phyloP scores from a whole-genome alignment of 1,284 basidiomycete species.

The Leccinum griseonigrum region DNA sequence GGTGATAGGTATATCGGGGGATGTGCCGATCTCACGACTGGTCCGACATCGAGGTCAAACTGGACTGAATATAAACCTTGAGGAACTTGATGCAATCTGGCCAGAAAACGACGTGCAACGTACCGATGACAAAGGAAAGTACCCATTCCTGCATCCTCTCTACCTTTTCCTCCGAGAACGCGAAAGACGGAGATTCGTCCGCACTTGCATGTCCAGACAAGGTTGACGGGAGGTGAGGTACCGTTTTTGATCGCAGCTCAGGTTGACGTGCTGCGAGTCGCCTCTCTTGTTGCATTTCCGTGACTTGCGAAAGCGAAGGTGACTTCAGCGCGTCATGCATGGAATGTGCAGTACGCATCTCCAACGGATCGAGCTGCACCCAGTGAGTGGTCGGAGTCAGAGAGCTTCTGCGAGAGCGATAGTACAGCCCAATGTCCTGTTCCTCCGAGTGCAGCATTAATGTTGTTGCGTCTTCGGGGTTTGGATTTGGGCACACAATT shows the following conservation, averaged over 20 bases:
- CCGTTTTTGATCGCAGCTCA: slow-evolving; percentile 40
- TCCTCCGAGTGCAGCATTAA: slow-evolving; percentile 18
- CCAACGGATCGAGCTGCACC: slow-evolving; percentile 3
- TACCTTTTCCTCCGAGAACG: slow-evolving; percentile 48
- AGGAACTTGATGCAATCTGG: not conserved
- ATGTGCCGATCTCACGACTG: slow-evolving; percentile 73
- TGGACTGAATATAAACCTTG: slow-evolving; percentile 50
- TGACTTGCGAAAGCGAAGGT: slow-evolving; percentile 24
- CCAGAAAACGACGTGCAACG: slow-evolving; percentile 15
- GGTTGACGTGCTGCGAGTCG: slow-evolving; percentile 7
- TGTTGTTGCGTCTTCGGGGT: too few species aligned
- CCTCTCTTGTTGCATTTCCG: slow-evolving; percentile 12
- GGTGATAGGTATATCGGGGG: slow-evolving; percentile 62
- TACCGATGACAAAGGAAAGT: slow-evolving; percentile 75
- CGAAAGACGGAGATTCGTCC: slow-evolving; percentile 23
- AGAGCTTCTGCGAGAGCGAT: slow-evolving; percentile 27
- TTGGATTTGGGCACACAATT: too few species aligned
- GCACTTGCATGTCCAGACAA: slow-evolving; percentile 4
- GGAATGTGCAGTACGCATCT: not conserved
- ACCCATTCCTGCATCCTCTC: slow-evolving; percentile 70
- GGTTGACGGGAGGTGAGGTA: slow-evolving; percentile 31
- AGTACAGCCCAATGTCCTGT: slow-evolving; percentile 32
- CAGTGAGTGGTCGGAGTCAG: slow-evolving; percentile 15
- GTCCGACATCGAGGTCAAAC: slow-evolving; percentile 87
- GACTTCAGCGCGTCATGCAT: slow-evolving; percentile 21